Evolutionary conservation across 805 yeast species (phyloP).

Genomic region (Yarrowia hollandica): DNA sequence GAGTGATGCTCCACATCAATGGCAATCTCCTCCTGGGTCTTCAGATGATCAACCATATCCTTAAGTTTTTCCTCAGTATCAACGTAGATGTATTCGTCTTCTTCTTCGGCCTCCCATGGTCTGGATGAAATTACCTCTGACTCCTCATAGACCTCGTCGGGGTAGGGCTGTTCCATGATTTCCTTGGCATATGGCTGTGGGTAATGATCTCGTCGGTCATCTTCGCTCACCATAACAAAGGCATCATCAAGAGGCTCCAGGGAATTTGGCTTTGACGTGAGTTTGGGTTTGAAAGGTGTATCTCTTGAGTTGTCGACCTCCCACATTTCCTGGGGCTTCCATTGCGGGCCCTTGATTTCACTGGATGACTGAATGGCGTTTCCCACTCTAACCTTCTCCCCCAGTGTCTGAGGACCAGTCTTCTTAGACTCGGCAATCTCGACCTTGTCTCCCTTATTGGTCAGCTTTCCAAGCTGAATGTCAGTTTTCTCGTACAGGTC

Average conservation of each 20-base stretch:
- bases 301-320: conserved; percentile 68
- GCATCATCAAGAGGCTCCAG: conserved; percentile 57
- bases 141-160: conserved; percentile 52
- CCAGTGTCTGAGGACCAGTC: neutral
- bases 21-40: conserved; percentile 64
- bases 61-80: conserved; percentile 55
- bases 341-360: conserved; percentile 28
- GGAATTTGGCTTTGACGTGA: conserved; percentile 72
- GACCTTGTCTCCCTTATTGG: conserved; percentile 36
- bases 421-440: conserved; percentile 29
- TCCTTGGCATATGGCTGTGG: conserved; percentile 81
- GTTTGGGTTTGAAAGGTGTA: conserved; percentile 74
- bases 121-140: conserved; percentile 53
- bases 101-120: conserved; percentile 61
- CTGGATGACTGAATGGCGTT: conserved; percentile 10
- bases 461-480: conserved; percentile 54
- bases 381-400: conserved; percentile 25
- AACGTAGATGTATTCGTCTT: conserved; percentile 63
- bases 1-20: conserved; percentile 97
- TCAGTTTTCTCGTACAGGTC: conserved; percentile 74
- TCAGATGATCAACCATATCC: conserved; percentile 56
- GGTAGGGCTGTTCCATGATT: conserved; percentile 69
- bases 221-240: conserved; percentile 42
- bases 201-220: conserved; percentile 47
- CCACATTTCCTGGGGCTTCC: conserved; percentile 46